Evolutionary conservation across 129 eudicot genomes (phyloP), one percentile per base, ranked within the genome.

Genomic region (Lactuca saligna): DNA sequence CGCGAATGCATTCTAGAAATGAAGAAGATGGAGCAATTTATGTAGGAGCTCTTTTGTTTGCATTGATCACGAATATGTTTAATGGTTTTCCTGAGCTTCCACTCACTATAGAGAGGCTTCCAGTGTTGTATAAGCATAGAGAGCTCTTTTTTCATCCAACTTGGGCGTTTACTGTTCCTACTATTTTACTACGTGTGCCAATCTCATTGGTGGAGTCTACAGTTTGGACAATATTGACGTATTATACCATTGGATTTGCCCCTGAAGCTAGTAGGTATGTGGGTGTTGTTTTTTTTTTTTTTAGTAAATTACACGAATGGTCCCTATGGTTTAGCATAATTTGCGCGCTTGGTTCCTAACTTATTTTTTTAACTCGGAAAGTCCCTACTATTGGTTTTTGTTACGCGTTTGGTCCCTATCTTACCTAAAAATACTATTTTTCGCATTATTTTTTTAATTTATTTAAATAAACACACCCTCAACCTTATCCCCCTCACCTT

Each of bases 1-100:
- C 80, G 31, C 53, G 70, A 76, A 76, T 68, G 80, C 75, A 76
- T n/a, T 51, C 65, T 20, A 62, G 75, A 76, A 77, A 71, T 34
- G 81, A 77, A 70, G 81, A 77, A 55, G 81, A 77, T 48, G 81
- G 81, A 4, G 77, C 61, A 15, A 67, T 77, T 4, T 77, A 70
- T 77, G 72, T 77, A 56, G 81, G 81, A 63, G 81, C 81, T 10
- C 67, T 77, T 33, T 70, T 77, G 54, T 77, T 77, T 57, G 67
- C 72, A 11, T 61, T 77, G 38, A 77, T 77, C 35, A 62, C 61
- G 31, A 77, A 77, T 63, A 70, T 77, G 81, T 70, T 77, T 42
- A 71, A 77, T 14, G 76, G 76, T 25, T 77, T 77, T 69, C 72
- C 77, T 17, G 77, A 77, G 56, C 71, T 77, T 10, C 68, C 81